These are phyloP conservation scores for Ceratocystis eucalypticola DNA, from an alignment of 2,329 filamentous ascomycete genomes.

Conservation along the genomic window DNA sequence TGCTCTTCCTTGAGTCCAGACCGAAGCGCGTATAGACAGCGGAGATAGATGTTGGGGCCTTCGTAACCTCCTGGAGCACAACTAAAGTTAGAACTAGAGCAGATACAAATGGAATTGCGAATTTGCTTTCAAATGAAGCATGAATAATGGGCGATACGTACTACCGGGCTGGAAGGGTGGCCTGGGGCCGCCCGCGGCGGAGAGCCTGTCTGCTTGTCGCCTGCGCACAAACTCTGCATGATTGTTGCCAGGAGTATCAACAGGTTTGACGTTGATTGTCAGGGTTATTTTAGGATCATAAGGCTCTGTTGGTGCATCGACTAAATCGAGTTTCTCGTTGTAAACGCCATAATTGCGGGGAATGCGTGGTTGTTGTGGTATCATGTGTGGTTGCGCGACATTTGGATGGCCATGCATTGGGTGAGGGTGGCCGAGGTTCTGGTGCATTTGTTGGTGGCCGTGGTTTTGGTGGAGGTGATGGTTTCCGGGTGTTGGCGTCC, in stretches of 20 bases:
- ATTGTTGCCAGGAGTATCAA: constrained; percentile 62
- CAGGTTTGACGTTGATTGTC: constrained; percentile 45
- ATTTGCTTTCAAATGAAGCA: too few relatives aligned
- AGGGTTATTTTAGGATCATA: constrained; percentile 45
- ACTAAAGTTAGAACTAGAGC: not conserved
- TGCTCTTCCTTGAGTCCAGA: constrained; percentile 71
- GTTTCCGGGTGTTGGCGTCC: not conserved
- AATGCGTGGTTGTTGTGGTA: constrained; percentile 32
- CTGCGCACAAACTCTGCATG: constrained; percentile 50
- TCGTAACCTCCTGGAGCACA: constrained; percentile 42
- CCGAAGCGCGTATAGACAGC: constrained; percentile 70
- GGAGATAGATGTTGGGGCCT: constrained; percentile 81
- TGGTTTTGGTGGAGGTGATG: not conserved
- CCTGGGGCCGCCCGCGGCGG: constrained; percentile 35
- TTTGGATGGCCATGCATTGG: constrained; percentile 1
- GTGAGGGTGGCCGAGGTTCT: constrained; percentile 25
- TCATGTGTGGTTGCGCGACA: constrained; percentile 9
- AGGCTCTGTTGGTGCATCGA: constrained; percentile 16
- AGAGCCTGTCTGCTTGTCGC: constrained; percentile 15
- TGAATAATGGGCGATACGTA: constrained; percentile 29
- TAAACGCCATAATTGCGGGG: constrained; percentile 25
- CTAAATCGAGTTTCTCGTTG: constrained; percentile 18
- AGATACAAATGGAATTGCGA: too few relatives aligned
- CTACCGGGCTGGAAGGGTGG: constrained; percentile 47
- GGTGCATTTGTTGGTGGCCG: constrained; percentile 4